A percentile compares a stretch with the other conserved stretches of the same genome.
phyloP scores from a whole-genome alignment of 2,329 filamentous ascomycete species.

The Ceratocystis cacaofunesta region DNA sequence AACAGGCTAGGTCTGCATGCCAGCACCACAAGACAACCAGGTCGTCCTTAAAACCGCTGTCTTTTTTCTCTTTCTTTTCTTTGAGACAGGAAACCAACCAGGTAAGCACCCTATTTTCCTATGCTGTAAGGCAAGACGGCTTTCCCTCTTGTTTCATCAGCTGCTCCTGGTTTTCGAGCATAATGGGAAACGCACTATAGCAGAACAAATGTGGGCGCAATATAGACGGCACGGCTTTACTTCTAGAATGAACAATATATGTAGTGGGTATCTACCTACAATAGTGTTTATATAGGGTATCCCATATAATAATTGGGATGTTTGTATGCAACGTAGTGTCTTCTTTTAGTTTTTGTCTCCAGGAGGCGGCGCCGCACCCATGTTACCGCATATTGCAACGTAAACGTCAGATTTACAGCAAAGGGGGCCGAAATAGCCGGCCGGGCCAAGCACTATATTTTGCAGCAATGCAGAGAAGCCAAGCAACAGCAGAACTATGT shows the following conservation, averaged over 20 bases:
- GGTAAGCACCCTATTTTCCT: too few species aligned
- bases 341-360: not conserved
- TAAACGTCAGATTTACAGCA: not conserved
- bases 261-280: not conserved
- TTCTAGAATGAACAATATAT: not conserved
- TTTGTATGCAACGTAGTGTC: not conserved
- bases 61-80: too few species aligned
- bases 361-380: not conserved
- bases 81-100: too few species aligned
- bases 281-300: not conserved
- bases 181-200: not conserved
- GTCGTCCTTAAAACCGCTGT: too few species aligned
- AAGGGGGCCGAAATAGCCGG: not conserved
- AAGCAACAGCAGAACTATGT: not conserved
- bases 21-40: too few species aligned
- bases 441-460: not conserved
- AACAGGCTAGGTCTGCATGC: not conserved
- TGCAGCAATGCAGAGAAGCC: not conserved
- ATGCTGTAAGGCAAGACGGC: too few species aligned
- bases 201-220: not conserved
- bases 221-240: not conserved
- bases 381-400: not conserved
- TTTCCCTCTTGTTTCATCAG: too few species aligned
- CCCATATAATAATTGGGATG: not conserved
- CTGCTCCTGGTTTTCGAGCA: not conserved